Evolutionary conservation across 192 early-diverging fungal species (phyloP).

Genomic region (Pilobolus umbonatus): DNA sequence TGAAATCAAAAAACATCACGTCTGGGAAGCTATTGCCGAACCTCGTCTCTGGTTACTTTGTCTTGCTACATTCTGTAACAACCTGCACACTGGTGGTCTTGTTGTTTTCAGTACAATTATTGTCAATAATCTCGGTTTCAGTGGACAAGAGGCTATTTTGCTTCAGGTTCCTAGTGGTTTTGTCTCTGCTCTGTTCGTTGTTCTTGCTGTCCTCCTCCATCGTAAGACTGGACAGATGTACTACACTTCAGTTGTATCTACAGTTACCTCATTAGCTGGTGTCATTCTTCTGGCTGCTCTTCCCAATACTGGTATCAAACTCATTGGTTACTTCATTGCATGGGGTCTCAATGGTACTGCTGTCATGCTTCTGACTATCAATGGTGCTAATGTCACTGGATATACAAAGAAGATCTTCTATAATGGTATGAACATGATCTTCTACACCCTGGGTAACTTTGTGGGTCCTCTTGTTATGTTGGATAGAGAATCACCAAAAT

Average conservation of each 20-base stretch:
- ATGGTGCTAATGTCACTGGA: conserved; percentile 10
- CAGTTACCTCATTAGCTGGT: conserved; percentile 2
- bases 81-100: conserved; percentile 25
- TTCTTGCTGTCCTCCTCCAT: neutral
- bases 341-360: conserved; percentile 11
- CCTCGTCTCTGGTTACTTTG: conserved; percentile 20
- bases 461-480: conserved; percentile 23
- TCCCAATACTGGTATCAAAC: neutral
- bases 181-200: neutral
- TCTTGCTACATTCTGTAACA: conserved; percentile 6
- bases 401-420: conserved; percentile 23
- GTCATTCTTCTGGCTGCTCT: conserved; percentile 5
- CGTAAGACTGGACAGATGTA: conserved; percentile 6
- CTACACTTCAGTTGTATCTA: neutral
- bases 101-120: conserved; percentile 18
- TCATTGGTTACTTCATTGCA: conserved; percentile 14
- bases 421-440: conserved; percentile 1
- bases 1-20: conserved; percentile 17
- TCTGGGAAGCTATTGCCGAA: conserved; percentile 23
- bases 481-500: conserved; percentile 6
- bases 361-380: conserved; percentile 6
- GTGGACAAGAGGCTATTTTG: conserved; percentile 13
- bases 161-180: conserved; percentile 17
- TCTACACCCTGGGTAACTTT: conserved; percentile 20
- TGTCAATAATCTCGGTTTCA: conserved; percentile 16